Percentiles rank a stretch among this genome's conserved stretches.
phyloP scores from a whole-genome alignment of 352 stramenopile genomes.

The Aphanomyces astaci region DNA sequence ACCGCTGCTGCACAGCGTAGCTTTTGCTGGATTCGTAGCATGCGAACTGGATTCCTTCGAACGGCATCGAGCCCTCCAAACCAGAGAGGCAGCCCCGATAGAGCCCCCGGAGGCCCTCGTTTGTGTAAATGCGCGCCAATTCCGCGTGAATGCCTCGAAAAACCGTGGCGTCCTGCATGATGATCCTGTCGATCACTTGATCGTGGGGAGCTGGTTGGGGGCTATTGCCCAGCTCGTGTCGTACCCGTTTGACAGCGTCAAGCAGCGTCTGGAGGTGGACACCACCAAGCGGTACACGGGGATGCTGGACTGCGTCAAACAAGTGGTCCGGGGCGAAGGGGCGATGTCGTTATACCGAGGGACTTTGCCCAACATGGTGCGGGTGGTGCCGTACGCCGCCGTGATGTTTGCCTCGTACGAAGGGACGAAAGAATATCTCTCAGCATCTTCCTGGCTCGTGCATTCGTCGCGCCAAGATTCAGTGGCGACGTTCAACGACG shows the following conservation, averaged over 20 bases:
- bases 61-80: constrained; percentile 65
- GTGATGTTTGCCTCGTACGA: constrained; percentile 83
- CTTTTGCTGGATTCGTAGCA: constrained; percentile 71
- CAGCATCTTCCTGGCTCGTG: neutral
- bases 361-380: constrained; percentile 62
- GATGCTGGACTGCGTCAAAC: constrained; percentile 69
- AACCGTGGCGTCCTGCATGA: constrained; percentile 43
- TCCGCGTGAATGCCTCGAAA: constrained; percentile 77
- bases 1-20: constrained; percentile 37
- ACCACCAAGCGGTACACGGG: constrained; percentile 35
- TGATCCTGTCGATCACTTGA: constrained; percentile 70
- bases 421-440: constrained; percentile 33
- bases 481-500: neutral
- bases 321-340: constrained; percentile 66
- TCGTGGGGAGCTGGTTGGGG: constrained; percentile 61
- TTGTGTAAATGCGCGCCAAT: constrained; percentile 44
- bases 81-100: constrained; percentile 63
- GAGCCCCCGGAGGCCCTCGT: constrained; percentile 55
- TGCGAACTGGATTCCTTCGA: constrained; percentile 64
- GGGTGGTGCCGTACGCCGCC: constrained; percentile 71
- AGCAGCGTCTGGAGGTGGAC: constrained; percentile 71
- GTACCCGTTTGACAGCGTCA: constrained; percentile 81
- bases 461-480: constrained; percentile 11
- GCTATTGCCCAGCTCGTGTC: constrained; percentile 70
- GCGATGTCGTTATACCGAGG: constrained; percentile 58